Conservation (phyloP, 2,329 filamentous ascomycete species). For the Aspergillus glaucus region DNA sequence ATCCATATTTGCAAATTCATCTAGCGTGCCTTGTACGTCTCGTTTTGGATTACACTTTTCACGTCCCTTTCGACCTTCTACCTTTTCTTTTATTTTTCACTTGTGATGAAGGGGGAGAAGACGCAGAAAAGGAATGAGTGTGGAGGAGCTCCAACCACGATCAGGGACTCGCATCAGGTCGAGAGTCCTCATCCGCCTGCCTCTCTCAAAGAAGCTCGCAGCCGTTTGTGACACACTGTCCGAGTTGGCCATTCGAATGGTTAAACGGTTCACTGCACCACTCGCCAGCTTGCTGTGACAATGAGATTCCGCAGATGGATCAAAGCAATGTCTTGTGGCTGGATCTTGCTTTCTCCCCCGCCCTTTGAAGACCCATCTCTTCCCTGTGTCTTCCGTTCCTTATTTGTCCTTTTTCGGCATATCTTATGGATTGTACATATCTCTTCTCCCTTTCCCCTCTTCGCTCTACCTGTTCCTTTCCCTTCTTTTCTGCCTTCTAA, state of each 20-base stretch:
- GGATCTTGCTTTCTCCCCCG: not conserved
- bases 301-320: too few relatives aligned
- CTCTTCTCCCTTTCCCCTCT: constrained; percentile 7
- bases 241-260: too few relatives aligned
- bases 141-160: not conserved
- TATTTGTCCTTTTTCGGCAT: constrained; percentile 9
- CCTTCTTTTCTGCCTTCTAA: not conserved
- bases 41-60: constrained; percentile 20
- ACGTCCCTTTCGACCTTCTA: not conserved
- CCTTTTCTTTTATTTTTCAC: not conserved
- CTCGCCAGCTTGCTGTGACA: too few relatives aligned
- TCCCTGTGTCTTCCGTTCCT: constrained; percentile 7
- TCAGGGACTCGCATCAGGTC: not conserved
- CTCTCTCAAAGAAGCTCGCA: too few relatives aligned
- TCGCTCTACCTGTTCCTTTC: constrained; percentile 1
- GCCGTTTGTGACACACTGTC: too few relatives aligned
- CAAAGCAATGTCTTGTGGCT: not conserved
- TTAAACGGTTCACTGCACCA: too few relatives aligned
- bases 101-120: not conserved
- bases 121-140: not conserved
- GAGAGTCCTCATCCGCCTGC: not conserved
- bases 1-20: constrained; percentile 32
- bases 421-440: constrained; percentile 30
- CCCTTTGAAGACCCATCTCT: not conserved
- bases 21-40: constrained; percentile 30